phyloP scores from a whole-genome alignment of 192 early-diverging fungal species.

The Chytriomyces sp. region DNA sequence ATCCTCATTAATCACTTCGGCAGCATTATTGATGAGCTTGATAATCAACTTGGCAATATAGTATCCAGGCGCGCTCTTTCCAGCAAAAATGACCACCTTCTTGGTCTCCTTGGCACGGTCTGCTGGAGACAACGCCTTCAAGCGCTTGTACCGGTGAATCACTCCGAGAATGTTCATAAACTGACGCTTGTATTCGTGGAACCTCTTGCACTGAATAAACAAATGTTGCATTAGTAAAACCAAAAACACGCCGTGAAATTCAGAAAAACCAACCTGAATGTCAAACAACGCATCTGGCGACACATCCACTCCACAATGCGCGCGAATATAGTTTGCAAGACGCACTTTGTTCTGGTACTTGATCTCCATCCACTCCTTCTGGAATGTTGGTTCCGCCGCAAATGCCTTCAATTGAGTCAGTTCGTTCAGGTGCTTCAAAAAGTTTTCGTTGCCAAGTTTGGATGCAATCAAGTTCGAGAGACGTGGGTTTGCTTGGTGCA shows the following conservation, averaged over 20 bases:
- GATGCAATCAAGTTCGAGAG: slow-evolving; percentile 82
- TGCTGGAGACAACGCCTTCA: slow-evolving; percentile 78
- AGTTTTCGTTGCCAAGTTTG: slow-evolving; percentile 74
- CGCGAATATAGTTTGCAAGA: slow-evolving; percentile 82
- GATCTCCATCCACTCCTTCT: slow-evolving; percentile 84
- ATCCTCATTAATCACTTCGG: slow-evolving; percentile 88
- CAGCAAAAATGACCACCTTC: slow-evolving; percentile 93
- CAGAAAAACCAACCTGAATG: slow-evolving; percentile 65
- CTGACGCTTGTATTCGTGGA: slow-evolving; percentile 99
- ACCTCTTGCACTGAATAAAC: slow-evolving; percentile 79
- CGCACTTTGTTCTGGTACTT: slow-evolving; percentile 91
- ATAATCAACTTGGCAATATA: slow-evolving; percentile 98
- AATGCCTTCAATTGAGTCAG: slow-evolving; percentile 68
- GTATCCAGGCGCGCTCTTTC: slow-evolving; percentile 98
- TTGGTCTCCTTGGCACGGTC: slow-evolving; percentile 73
- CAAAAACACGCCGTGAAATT: slow-evolving; percentile 18
- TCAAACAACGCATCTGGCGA: slow-evolving; percentile 92
- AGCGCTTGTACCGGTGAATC: slow-evolving; percentile 87
- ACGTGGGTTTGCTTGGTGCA: slow-evolving; percentile 94
- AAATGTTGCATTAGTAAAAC: background rate
- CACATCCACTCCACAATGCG: slow-evolving; percentile 72
- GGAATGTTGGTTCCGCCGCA: slow-evolving; percentile 73
- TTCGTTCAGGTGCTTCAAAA: slow-evolving; percentile 67
- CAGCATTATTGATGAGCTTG: slow-evolving; percentile 97
- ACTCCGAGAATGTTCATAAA: slow-evolving; percentile 97